Base-by-base conservation (phyloP, 2,329 filamentous ascomycete species). In the Trichoderma afroharzianum region DNA sequence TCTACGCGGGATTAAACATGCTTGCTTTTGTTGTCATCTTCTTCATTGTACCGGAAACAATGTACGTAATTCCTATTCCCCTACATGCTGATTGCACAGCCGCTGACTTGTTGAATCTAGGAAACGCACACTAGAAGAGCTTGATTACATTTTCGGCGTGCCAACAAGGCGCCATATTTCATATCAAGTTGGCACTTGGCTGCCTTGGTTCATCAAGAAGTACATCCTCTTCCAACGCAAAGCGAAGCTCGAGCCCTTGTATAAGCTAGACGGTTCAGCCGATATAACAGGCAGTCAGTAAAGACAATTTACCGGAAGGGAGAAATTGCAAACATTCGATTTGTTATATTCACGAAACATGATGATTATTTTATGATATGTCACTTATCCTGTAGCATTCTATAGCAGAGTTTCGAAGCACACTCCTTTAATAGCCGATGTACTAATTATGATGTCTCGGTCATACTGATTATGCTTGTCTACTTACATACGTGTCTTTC, bases 21-120 rank as follows among this genome's bases (percentile, higher is more conserved):
- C 76, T 88, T 2, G 90, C 89, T 0, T 82, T 91, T 18, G 71
- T 88, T 28, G 87, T 92, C 82, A 91, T 92, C 74, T 91, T 90
- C 81, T 81, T 91, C 53, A 88, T 85, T 77, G 80, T 88, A 0
- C 87, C 86, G 1, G 87, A 88, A 76, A 88, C 86, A 4, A 88
- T 87, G 79, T 78, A 72, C 47, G 55, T 67, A 32, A 32, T 24
- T 21, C 14, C 1, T 26, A 5, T 14, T 4, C 59, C 11, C 14
- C 12, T 11, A 6, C 14, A 33, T 15, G 3, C n/a, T 6, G 57
- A 18, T 0, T 1, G 18, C 2, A 3, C n/a, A 47, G 4, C 3
- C 4, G 9, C 26, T 12, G 21, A 26, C 15, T 8, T 18, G 3
- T 12, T n/a, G 6, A 6, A 3, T 24, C 11, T 18, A 78, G 76